Conservation (phyloP, 345 rosid genomes). For the Eucalyptus marginata region DNA sequence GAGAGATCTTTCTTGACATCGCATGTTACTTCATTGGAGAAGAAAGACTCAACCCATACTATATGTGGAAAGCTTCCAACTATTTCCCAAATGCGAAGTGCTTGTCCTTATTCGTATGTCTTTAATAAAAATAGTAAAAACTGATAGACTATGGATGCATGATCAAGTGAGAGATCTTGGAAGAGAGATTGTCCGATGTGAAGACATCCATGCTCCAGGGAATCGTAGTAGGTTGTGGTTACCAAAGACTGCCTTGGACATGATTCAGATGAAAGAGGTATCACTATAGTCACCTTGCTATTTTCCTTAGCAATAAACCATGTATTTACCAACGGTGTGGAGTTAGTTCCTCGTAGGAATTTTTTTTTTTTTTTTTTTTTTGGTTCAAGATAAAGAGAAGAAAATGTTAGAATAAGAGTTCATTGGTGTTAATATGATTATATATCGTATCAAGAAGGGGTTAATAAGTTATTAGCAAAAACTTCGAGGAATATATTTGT, state of each 20-base stretch:
- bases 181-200: neutral
- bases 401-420: fast-evolving
- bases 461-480: neutral
- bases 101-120: neutral
- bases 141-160: neutral
- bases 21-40: neutral
- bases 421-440: neutral
- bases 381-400: neutral
- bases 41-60: fast-evolving
- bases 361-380: neutral
- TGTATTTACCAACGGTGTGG: neutral
- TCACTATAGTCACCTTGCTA: neutral
- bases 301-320: neutral
- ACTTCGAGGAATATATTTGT: neutral
- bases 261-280: neutral
- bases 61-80: neutral
- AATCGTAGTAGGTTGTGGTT: neutral
- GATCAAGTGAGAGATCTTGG: neutral
- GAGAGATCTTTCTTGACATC: neutral
- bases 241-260: neutral
- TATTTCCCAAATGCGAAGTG: neutral
- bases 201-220: neutral
- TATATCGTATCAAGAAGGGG: neutral
- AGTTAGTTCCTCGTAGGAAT: neutral
- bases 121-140: neutral